Evolutionary conservation across 306 rosid species (phyloP), one percentile per base, ranked within the genome.

Genomic region (Ammopiptanthus mongolicus): DNA sequence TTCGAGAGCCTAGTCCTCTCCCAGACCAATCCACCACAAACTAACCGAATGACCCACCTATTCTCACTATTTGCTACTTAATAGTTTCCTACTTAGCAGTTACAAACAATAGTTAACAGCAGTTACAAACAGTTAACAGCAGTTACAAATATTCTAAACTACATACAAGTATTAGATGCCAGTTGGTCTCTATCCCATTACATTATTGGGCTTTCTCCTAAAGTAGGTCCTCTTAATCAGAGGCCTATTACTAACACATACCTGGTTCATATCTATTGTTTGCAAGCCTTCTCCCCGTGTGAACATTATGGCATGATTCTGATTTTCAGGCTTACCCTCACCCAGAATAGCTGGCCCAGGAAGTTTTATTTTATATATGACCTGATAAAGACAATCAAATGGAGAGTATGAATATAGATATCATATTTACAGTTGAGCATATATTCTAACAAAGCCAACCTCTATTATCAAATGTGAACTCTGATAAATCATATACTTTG

Each of bases 281-380:
- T 95, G 98, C 86, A 95, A 84, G 78, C 97, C 98, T 82, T 95
- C 98, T 15, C 98, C 98, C 5, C 98, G 97, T 11, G 96, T 84
- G 84, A 95, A 95, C 67, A 95, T 91, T 73, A 95, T 90, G 52
- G 98, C 96, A 82, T 95, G 98, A 75, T 95, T 95, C 87, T 95
- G 97, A 89, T 91, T 95, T 81, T 95, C 98, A 66, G 98, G 98
- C 86, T 95, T 95, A 56, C 98, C 98, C 86, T 95, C 98, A 59
- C 98, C 98, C 86, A 91, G 85, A 57, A 91, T 87, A 51, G 97
- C 96, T 53, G 96, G 97, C 64, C 98, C 98, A 2, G 97, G 98
- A 84, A 95, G 98, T 82, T 92, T 95, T 83, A 95, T 95, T 79
- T 84, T 87, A 82, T 95, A 91, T 59, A 95, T 95, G 51, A 91